Evolutionary conservation across 768 basidiomycete genomes (phyloP).

Genomic region (Kwoniella sp.): DNA sequence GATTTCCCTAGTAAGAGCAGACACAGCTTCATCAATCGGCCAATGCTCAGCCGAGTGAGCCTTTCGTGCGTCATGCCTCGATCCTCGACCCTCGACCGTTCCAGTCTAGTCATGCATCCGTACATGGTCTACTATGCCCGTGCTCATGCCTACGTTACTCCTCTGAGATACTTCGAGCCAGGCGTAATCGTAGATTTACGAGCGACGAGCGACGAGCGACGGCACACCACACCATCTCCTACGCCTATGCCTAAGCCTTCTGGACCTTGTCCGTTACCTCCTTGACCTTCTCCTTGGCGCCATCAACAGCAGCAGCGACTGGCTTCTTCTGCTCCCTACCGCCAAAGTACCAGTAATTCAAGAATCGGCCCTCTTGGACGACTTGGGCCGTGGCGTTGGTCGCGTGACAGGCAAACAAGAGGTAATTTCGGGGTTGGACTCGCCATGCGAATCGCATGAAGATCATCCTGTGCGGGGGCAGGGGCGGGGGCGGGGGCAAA

Average conservation of each 20-base stretch:
- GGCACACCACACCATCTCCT: no score
- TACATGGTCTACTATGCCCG: no score
- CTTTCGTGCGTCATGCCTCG: no score
- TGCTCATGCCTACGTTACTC: background rate
- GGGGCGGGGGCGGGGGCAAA: no score
- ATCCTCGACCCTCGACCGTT: no score
- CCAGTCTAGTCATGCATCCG: no score
- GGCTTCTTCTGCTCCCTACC: conserved; percentile 72
- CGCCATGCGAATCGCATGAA: conserved; percentile 94
- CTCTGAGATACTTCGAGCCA: no score
- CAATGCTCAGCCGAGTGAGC: no score
- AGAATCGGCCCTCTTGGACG: conserved; percentile 79
- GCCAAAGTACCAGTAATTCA: conserved; percentile 87
- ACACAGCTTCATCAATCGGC: no score
- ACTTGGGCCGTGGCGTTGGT: conserved; percentile 88
- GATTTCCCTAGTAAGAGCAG: no score
- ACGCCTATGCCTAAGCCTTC: conserved; percentile 30
- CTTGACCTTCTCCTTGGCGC: conserved; percentile 24
- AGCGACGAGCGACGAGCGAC: no score
- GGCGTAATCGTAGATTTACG: no score
- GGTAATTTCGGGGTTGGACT: conserved; percentile 93
- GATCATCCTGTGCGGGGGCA: conserved; percentile 61
- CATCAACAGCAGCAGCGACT: conserved; percentile 25
- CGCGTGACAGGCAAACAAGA: conserved; percentile 88
- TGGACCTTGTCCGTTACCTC: conserved; percentile 38